Percentiles rank a stretch among this genome's conserved stretches.
Evolutionary conservation across 495 filamentous ascomycete species (phyloP).

Genomic region (Aspergillus avenaceus): DNA sequence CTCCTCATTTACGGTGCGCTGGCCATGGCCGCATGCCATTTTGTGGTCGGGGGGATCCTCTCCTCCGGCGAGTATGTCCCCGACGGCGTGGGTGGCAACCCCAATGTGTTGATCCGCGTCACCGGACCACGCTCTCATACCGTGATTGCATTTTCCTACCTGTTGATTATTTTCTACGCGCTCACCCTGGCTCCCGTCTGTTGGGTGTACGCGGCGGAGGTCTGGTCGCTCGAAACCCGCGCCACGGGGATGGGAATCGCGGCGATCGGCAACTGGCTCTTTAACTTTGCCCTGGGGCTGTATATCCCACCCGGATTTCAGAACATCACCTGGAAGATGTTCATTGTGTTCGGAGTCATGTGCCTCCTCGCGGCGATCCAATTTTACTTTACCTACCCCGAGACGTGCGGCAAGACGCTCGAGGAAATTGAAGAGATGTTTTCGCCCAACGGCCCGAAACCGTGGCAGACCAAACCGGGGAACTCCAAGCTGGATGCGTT

Average conservation of each 20-base stretch:
- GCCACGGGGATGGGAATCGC: slow-evolving; percentile 52
- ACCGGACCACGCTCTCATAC: slow-evolving; percentile 52
- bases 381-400: slow-evolving; percentile 23
- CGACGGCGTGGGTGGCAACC: slow-evolving; percentile 52
- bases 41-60: slow-evolving; percentile 48
- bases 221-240: slow-evolving; percentile 62
- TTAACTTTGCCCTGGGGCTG: slow-evolving; percentile 59
- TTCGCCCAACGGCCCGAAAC: slow-evolving; percentile 42
- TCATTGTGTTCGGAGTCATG: slow-evolving; percentile 62
- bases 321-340: slow-evolving; percentile 59
- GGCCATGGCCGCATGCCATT: slow-evolving; percentile 53
- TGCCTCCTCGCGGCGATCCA: slow-evolving; percentile 35
- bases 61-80: slow-evolving; percentile 35
- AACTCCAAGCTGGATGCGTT: slow-evolving; percentile 11
- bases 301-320: slow-evolving; percentile 59
- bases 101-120: slow-evolving; percentile 56
- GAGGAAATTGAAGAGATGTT: slow-evolving; percentile 59
- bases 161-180: slow-evolving; percentile 65
- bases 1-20: slow-evolving; percentile 62
- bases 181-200: slow-evolving; percentile 59
- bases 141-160: slow-evolving; percentile 65
- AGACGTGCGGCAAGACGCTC: slow-evolving; percentile 21
- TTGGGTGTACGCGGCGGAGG: slow-evolving; percentile 66
- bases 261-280: slow-evolving; percentile 59
- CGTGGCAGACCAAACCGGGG: slow-evolving; percentile 60